Base-by-base conservation (phyloP, 129 eudicot genomes). In the Logfia minima region DNA sequence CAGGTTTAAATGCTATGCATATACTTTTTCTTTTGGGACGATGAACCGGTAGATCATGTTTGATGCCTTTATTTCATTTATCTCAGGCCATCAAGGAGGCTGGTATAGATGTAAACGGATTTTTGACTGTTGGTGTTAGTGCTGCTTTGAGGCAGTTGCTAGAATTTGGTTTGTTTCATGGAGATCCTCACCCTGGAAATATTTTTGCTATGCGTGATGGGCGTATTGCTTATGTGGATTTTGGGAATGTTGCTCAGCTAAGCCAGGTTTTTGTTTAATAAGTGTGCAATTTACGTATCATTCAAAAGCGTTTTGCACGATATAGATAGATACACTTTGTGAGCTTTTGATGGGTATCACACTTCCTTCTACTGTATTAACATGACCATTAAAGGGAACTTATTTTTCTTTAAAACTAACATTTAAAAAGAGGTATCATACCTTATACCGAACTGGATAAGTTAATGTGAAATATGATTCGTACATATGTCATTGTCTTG, bases 141-240 rank as follows among this genome's bases (percentile, higher is more conserved):
- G 99, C 99, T 81, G 99, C 99, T 61, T 72, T 94, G 76, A 76
- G 99, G 61, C 99, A 94, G 83, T 83, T 94, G 79, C 84, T 94
- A 5, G 99, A 94, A 74, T 94, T 94, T 85, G 99, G 99, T 63
- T 81, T 94, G 67, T 94, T 94, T 76, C 99, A 94, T 83, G 99
- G 99, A 76, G 99, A 94, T 79, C 99, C 99, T 59, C 99, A 94
- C 87, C 99, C 99, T 76, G 99, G 99, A 82, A 94, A 94, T 84
- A 89, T 94, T 55, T 94, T 94, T 84, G 97, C 97, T 34, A 94
- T 94, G 99, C 99, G 96, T 66, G 99, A 94, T 85, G 99, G 99
- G 41, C 94, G 99, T 61, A 94, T 94, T 68, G 99, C 97, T 35
- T 94, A 94, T 76, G 99, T 94, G 66, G 99, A 94, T 79, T 94